phyloP scores from a whole-genome alignment of 495 filamentous ascomycete species.

The Xylaria grammica region DNA sequence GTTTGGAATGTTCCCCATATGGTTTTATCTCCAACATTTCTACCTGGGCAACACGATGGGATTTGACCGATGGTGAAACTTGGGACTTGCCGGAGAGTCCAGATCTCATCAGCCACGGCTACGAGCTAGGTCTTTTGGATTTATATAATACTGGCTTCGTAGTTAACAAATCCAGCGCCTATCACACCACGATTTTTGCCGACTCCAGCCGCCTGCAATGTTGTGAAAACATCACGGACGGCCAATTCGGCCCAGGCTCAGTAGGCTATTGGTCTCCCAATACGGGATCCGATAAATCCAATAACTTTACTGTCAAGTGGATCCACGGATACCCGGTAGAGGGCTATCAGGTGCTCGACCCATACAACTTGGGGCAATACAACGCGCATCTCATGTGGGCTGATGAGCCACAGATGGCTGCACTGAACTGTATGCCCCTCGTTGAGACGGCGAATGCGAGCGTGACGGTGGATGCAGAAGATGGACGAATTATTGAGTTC shows the following conservation, averaged over 20 bases:
- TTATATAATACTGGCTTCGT: background rate
- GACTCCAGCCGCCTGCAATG: conserved; percentile 33
- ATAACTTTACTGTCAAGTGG: conserved; percentile 46
- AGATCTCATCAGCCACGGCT: background rate
- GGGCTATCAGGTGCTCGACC: background rate
- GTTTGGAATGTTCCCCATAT: conserved; percentile 38
- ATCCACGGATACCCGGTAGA: conserved; percentile 33
- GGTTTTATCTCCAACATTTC: conserved; percentile 27
- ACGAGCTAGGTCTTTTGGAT: background rate
- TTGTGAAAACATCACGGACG: conserved; percentile 39
- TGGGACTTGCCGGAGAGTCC: background rate
- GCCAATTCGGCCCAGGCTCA: background rate
- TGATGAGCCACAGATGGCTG: conserved; percentile 12
- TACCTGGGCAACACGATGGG: conserved; percentile 32
- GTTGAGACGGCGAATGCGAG: conserved; percentile 36
- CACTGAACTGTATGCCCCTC: conserved; percentile 40
- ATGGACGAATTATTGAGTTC: background rate
- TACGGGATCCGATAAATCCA: conserved; percentile 13
- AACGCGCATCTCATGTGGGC: conserved; percentile 31
- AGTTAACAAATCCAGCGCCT: no score
- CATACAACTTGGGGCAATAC: background rate
- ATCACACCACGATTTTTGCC: conserved; percentile 30
- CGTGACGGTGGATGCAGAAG: conserved; percentile 30
- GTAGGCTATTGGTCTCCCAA: conserved; percentile 6
- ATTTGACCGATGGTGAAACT: conserved; percentile 18